These are phyloP conservation scores for Dryadomyces sulphureus DNA, from an alignment of 2,329 filamentous ascomycete genomes.

Conservation along the genomic window DNA sequence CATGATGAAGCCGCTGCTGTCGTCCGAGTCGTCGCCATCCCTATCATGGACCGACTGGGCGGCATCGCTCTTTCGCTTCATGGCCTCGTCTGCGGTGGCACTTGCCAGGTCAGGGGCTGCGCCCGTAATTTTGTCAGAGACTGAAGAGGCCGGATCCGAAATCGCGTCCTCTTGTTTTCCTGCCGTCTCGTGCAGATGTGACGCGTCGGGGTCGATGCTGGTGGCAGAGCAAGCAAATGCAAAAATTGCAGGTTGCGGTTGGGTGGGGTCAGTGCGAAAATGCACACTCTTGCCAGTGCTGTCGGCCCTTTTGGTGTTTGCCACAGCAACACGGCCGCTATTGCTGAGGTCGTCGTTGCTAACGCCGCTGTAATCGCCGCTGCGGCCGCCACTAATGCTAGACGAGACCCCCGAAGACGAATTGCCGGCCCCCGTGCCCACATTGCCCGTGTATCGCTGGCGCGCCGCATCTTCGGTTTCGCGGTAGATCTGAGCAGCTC, in stretches of 20 bases:
- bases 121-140: too few relatives aligned
- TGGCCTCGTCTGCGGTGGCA: not conserved
- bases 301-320: not conserved
- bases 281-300: slow-evolving; percentile 1
- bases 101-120: too few relatives aligned
- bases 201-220: too few relatives aligned
- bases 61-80: slow-evolving; percentile 3
- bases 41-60: slow-evolving; percentile 4
- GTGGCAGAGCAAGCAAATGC: too few relatives aligned
- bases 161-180: too few relatives aligned
- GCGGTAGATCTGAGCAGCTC: slow-evolving; percentile 8
- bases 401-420: not conserved
- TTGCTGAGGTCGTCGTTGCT: too few relatives aligned
- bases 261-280: slow-evolving; percentile 4
- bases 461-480: slow-evolving; percentile 8
- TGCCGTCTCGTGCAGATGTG: too few relatives aligned
- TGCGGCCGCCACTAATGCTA: not conserved
- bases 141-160: too few relatives aligned
- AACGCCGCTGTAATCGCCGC: too few relatives aligned
- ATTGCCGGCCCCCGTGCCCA: too few relatives aligned
- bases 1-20: slow-evolving; percentile 10
- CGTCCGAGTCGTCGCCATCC: slow-evolving; percentile 8
- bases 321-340: not conserved
- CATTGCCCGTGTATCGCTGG: not conserved
- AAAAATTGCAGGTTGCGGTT: not conserved